These are phyloP conservation scores for Yarrowia sp. DNA, from an alignment of 805 yeast genomes.

Conservation along the genomic window DNA sequence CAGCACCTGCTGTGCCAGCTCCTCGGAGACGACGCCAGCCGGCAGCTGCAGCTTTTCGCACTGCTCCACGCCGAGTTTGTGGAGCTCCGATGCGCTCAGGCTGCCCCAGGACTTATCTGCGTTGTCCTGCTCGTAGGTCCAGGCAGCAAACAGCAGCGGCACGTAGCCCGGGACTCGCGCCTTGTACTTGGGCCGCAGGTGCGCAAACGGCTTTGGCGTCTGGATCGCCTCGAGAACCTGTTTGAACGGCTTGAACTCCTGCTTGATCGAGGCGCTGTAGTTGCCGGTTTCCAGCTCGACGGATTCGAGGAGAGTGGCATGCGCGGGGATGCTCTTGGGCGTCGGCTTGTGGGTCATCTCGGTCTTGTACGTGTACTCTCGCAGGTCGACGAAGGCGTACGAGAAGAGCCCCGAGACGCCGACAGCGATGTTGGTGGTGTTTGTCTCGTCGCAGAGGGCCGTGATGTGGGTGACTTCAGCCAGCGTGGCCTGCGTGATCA, in stretches of 20 bases:
- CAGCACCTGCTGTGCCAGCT: conserved; percentile 39
- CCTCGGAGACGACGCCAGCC: conserved; percentile 45
- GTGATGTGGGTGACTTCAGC: conserved; percentile 45
- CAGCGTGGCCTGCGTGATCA: conserved; percentile 60
- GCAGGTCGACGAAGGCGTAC: conserved; percentile 73
- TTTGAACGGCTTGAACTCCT: conserved; percentile 1
- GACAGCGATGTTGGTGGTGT: conserved; percentile 65
- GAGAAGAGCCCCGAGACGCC: conserved; percentile 81
- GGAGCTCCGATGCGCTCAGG: background rate
- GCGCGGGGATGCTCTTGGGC: conserved; percentile 48
- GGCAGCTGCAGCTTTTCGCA: conserved; percentile 47
- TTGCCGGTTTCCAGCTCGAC: background rate
- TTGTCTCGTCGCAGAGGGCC: conserved; percentile 50
- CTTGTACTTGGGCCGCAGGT: background rate
- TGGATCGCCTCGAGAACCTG: background rate
- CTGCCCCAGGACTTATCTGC: background rate
- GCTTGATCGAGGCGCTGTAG: background rate
- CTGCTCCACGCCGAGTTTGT: background rate
- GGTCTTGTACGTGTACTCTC: conserved; percentile 49
- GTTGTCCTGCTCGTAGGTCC: background rate
- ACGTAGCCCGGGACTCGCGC: background rate
- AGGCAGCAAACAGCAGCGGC: background rate
- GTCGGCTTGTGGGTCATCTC: conserved; percentile 28
- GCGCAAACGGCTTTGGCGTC: background rate
- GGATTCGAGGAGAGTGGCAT: background rate